These are phyloP conservation scores for Massospora cicadina DNA, from an alignment of 371 early-diverging fungal genomes.

Conservation along the genomic window DNA sequence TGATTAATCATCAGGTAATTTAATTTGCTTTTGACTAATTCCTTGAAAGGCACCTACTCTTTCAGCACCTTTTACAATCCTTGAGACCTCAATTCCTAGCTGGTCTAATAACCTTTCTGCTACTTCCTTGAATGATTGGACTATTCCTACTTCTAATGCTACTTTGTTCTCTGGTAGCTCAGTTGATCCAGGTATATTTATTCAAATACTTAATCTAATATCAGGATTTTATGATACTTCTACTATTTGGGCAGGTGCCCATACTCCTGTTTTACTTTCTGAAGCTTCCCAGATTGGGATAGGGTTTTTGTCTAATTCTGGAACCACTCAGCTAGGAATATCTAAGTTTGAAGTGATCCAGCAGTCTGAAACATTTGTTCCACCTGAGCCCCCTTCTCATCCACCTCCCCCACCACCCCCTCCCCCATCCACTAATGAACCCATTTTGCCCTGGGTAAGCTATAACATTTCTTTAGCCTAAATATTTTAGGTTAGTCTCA, in stretches of 20 bases:
- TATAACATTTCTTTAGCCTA: too few species aligned
- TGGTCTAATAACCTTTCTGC: neutral
- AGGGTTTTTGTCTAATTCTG: slow-evolving; percentile 76
- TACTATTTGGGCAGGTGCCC: slow-evolving; percentile 58
- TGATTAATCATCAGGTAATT: neutral
- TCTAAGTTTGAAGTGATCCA: slow-evolving; percentile 38
- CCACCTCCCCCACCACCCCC: slow-evolving; percentile 8
- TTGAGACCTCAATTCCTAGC: neutral
- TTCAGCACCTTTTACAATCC: neutral
- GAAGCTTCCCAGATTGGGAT: slow-evolving; percentile 54
- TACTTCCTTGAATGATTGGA: too few species aligned
- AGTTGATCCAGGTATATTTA: neutral
- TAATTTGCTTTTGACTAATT: neutral
- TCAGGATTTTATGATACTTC: slow-evolving; percentile 74
- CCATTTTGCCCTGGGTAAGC: slow-evolving; percentile 1
- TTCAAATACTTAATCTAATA: neutral
- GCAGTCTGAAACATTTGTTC: slow-evolving; percentile 13
- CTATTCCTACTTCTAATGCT: too few species aligned
- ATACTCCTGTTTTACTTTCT: slow-evolving; percentile 46
- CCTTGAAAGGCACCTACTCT: neutral
- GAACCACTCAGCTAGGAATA: slow-evolving; percentile 78
- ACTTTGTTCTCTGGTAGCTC: neutral
- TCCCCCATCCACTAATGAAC: slow-evolving; percentile 4
- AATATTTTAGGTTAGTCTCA: slow-evolving; percentile 7
- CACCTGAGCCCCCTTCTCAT: slow-evolving; percentile 2